Conservation (phyloP, 2,329 filamentous ascomycete species). For the Trichoderma koningii region DNA sequence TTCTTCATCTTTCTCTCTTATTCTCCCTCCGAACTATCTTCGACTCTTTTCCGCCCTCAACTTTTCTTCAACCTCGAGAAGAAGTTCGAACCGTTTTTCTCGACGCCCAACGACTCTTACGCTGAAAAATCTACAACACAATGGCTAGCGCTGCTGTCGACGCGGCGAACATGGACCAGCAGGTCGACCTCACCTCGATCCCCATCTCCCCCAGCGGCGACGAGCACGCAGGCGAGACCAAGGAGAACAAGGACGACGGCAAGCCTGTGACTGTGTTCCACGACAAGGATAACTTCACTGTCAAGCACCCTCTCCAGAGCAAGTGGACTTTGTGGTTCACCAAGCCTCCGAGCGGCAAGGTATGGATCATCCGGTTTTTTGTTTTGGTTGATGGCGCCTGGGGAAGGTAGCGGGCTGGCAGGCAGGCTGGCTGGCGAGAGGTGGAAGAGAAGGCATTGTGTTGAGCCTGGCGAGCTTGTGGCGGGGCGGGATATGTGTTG, state of each 20-base stretch:
- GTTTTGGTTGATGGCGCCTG: no score
- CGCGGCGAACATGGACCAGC: conserved; percentile 48
- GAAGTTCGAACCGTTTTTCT: background rate
- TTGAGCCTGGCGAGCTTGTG: background rate
- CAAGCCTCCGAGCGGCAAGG: conserved; percentile 95
- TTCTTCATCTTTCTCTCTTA: background rate
- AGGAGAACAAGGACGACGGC: conserved; percentile 52
- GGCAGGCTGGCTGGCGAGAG: background rate
- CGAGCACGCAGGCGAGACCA: conserved; percentile 44
- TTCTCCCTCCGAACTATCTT: background rate
- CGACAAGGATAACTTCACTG: conserved; percentile 98
- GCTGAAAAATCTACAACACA: conserved; percentile 26
- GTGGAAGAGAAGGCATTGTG: background rate
- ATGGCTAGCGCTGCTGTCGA: conserved; percentile 44
- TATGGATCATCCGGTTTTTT: conserved; percentile 40
- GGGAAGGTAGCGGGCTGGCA: background rate
- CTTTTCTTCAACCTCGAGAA: background rate
- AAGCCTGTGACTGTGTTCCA: conserved; percentile 94
- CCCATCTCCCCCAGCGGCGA: conserved; percentile 67
- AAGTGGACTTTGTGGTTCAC: conserved; percentile 99
- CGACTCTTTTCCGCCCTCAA: background rate
- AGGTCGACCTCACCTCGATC: conserved; percentile 69
- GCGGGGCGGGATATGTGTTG: background rate
- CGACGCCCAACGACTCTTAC: background rate
- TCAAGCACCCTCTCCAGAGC: conserved; percentile 97